These are phyloP conservation scores for Tetrahymena borealis DNA, from an alignment of 73 alveolate genomes.

Conservation along the genomic window DNA sequence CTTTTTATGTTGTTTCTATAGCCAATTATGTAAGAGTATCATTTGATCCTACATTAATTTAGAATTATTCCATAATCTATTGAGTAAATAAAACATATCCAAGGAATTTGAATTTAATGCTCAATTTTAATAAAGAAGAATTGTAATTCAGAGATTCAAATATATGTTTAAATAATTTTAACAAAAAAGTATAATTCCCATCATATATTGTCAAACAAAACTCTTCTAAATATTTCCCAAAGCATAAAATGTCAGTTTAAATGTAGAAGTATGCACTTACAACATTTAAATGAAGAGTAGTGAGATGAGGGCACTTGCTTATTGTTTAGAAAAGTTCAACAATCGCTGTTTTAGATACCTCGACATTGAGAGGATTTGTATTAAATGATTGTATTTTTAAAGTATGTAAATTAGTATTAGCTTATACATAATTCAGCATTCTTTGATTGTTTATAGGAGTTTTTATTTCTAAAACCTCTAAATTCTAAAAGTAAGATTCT, in stretches of 20 bases:
- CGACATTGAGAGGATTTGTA: not conserved
- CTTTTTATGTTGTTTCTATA: not conserved
- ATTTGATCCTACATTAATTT: not conserved
- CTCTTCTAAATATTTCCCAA: not conserved
- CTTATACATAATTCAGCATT: not conserved
- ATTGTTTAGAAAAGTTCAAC: not conserved
- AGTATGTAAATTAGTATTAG: not conserved
- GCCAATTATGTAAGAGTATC: not conserved
- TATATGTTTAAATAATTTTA: not conserved
- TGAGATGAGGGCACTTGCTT: not conserved
- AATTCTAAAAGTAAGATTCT: not conserved
- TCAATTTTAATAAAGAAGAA: not conserved
- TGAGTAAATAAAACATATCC: not conserved
- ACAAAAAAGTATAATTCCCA: not conserved
- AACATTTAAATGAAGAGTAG: not conserved
- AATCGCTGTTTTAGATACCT: not conserved
- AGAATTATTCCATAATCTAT: not conserved
- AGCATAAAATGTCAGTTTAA: not conserved
- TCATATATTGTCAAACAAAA: not conserved
- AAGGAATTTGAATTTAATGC: not conserved
- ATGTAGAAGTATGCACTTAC: not conserved
- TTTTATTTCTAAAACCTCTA: not conserved
- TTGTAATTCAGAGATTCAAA: not conserved
- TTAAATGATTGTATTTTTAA: not conserved
- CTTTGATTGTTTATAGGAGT: not conserved